phyloP scores from a whole-genome alignment of 140 eudicot genomes.

The Senecio squalidus region DNA sequence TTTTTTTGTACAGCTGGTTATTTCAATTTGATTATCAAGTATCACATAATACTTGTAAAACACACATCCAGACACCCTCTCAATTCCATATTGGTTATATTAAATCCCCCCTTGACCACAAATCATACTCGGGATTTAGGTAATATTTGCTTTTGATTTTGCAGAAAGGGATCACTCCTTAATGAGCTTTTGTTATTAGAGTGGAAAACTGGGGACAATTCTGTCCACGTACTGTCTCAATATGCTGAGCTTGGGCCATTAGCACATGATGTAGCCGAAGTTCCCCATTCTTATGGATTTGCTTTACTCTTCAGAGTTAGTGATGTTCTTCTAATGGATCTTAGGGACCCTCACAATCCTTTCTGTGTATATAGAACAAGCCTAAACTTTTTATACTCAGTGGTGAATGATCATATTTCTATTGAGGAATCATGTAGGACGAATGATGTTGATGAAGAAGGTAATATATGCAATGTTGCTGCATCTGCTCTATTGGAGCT shows the following conservation, averaged over 20 bases:
- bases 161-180: slow-evolving; percentile 66
- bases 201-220: slow-evolving; percentile 60
- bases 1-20: not conserved
- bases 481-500: slow-evolving; percentile 95
- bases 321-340: slow-evolving; percentile 80
- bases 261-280: slow-evolving; percentile 70
- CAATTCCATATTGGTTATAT: slow-evolving; percentile 9
- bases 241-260: slow-evolving; percentile 73
- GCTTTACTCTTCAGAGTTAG: slow-evolving; percentile 81
- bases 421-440: slow-evolving; percentile 44
- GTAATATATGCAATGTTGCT: slow-evolving; percentile 81
- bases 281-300: slow-evolving; percentile 78
- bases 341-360: slow-evolving; percentile 74
- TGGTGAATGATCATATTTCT: slow-evolving; percentile 54
- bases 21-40: not conserved
- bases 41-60: not conserved
- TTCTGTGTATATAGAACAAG: slow-evolving; percentile 61
- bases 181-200: slow-evolving; percentile 76
- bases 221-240: slow-evolving; percentile 51
- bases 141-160: slow-evolving; percentile 15
- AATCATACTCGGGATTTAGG: not conserved
- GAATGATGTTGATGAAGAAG: slow-evolving; percentile 89
- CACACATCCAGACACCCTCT: not conserved
- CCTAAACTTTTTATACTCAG: slow-evolving; percentile 43
- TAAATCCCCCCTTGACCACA: not conserved